phyloP scores from a whole-genome alignment of 345 rosid genomes.

The Aquilaria yunnanensis region DNA sequence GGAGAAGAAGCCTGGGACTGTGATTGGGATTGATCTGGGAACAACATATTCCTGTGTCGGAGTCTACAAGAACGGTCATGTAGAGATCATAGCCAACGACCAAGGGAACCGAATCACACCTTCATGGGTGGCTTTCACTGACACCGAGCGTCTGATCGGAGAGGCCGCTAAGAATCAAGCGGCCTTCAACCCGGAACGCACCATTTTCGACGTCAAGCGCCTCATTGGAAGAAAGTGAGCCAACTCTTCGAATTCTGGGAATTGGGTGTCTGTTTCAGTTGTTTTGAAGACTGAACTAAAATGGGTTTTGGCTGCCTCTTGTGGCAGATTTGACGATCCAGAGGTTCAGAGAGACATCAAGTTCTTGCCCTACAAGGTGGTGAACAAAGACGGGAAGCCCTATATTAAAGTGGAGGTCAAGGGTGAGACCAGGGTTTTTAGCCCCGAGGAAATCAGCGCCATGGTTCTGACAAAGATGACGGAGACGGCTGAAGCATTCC shows the following conservation, averaged over 20 bases:
- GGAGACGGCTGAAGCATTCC: slow-evolving; percentile 45
- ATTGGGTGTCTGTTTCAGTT: background rate
- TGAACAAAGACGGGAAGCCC: slow-evolving; percentile 11
- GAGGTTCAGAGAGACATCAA: slow-evolving; percentile 12
- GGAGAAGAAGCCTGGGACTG: background rate
- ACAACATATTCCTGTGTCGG: slow-evolving; percentile 29
- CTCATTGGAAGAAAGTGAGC: slow-evolving; percentile 21
- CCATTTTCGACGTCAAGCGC: slow-evolving; percentile 20
- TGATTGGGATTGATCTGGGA: slow-evolving; percentile 13
- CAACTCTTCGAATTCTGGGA: background rate
- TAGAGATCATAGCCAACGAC: slow-evolving; percentile 40
- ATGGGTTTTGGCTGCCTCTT: background rate
- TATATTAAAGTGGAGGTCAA: slow-evolving; percentile 10
- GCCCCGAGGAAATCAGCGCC: slow-evolving; percentile 31
- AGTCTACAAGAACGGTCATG: slow-evolving; percentile 32
- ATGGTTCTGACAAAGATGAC: slow-evolving; percentile 39
- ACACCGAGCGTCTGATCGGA: slow-evolving; percentile 13
- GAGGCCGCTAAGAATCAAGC: slow-evolving; percentile 20
- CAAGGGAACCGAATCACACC: slow-evolving; percentile 48
- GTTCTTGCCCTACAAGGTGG: slow-evolving; percentile 10
- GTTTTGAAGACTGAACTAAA: background rate
- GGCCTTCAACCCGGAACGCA: slow-evolving; percentile 15
- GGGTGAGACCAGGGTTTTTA: slow-evolving; percentile 12
- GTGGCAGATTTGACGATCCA: slow-evolving; percentile 1
- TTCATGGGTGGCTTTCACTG: slow-evolving; percentile 34